These are phyloP conservation scores for Dryas alaskensis DNA, from an alignment of 306 rosid species.

Conservation along the genomic window DNA sequence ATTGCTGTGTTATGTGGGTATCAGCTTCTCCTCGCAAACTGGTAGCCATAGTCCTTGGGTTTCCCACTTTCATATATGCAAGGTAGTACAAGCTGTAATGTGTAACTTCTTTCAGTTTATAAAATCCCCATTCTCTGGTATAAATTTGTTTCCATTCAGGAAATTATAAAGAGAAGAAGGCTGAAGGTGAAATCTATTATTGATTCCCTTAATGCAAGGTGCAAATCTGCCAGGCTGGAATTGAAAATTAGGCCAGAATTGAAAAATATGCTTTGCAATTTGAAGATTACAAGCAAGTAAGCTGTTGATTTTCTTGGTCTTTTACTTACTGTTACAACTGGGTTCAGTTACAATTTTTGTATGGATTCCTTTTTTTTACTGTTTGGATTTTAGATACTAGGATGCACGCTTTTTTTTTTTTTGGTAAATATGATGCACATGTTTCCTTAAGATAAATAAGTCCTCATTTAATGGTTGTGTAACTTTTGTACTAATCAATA, in stretches of 20 bases:
- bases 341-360: background rate
- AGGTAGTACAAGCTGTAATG: conserved; percentile 33
- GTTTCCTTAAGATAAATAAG: background rate
- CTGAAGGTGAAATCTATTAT: conserved; percentile 57
- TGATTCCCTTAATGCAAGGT: conserved; percentile 46
- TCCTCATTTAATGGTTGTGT: background rate
- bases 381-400: background rate
- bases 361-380: background rate
- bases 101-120: background rate
- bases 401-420: background rate
- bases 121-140: conserved; percentile 1
- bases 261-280: conserved; percentile 38
- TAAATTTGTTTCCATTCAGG: conserved; percentile 37
- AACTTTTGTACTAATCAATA: background rate
- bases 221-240: conserved; percentile 32
- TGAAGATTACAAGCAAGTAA: conserved; percentile 69
- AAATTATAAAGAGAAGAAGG: conserved; percentile 48
- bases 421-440: background rate
- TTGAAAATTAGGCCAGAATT: conserved; percentile 36
- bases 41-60: conserved; percentile 72
- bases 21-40: conserved; percentile 52
- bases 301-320: conserved; percentile 30
- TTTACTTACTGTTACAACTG: background rate
- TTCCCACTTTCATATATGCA: conserved; percentile 76
- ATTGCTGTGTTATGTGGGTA: conserved; percentile 18